Percentiles rank a stretch among this genome's conserved stretches.
Conservation (phyloP, 495 filamentous ascomycete genomes). For the Amphirosellinia nigrospora region DNA sequence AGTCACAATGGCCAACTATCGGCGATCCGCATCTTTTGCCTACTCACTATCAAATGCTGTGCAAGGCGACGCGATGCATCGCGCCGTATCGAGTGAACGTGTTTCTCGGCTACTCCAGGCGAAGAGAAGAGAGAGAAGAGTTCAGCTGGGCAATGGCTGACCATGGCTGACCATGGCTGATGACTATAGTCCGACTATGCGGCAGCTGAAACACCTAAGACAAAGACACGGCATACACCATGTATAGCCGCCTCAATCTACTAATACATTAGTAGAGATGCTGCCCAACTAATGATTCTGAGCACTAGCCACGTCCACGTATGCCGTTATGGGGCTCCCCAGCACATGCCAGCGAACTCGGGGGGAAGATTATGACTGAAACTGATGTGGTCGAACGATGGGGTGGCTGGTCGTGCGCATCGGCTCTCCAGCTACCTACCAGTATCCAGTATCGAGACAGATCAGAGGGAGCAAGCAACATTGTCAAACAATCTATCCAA, state of each 20-base stretch:
- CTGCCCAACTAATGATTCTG: slow-evolving; percentile 2
- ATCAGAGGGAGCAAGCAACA: not conserved
- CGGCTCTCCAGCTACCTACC: not conserved
- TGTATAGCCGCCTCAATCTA: not conserved
- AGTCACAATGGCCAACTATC: not conserved
- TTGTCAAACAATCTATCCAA: not conserved
- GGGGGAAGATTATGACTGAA: not conserved
- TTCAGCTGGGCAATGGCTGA: slow-evolving; percentile 4
- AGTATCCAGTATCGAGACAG: not conserved
- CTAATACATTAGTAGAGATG: not conserved
- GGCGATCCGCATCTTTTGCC: not conserved
- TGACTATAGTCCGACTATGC: not conserved
- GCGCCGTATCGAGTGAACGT: not conserved
- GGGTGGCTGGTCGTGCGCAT: not conserved
- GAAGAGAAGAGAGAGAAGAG: not conserved
- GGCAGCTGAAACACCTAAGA: slow-evolving; percentile 9
- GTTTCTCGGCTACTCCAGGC: not conserved
- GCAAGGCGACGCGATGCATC: slow-evolving; percentile 12
- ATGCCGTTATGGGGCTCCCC: slow-evolving; percentile 2
- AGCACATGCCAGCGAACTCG: slow-evolving; percentile 8
- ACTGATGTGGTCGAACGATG: not conserved
- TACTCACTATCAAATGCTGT: slow-evolving; percentile 8
- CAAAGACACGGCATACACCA: not conserved
- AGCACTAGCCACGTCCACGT: slow-evolving; percentile 10
- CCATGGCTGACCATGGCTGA: not conserved